A percentile compares a stretch with the other conserved stretches of the same genome.
Conservation (phyloP, 805 yeast genomes). For the Candida nonsorbophila region DNA sequence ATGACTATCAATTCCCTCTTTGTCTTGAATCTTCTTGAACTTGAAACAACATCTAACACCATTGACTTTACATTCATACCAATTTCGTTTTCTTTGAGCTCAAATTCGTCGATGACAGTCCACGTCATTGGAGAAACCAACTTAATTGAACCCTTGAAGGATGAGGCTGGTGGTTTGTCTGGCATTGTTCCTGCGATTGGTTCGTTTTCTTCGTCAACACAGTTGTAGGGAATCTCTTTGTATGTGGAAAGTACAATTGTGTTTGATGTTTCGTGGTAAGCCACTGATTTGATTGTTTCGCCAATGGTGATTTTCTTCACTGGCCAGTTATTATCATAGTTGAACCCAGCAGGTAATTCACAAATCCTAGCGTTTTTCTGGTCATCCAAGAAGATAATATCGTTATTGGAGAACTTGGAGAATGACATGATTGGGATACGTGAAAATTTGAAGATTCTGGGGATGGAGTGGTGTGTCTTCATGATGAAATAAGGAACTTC, state of each 20-base stretch:
- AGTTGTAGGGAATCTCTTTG: slow-evolving; percentile 52
- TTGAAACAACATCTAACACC: slow-evolving; percentile 41
- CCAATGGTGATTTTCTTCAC: slow-evolving; percentile 48
- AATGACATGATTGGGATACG: slow-evolving; percentile 62
- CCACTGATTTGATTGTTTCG: slow-evolving; percentile 57
- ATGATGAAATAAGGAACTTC: slow-evolving; percentile 61
- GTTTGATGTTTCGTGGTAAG: slow-evolving; percentile 64
- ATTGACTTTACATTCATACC: slow-evolving; percentile 53
- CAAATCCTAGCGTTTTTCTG: slow-evolving; percentile 62
- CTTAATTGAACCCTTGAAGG: slow-evolving; percentile 56
- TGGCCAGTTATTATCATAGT: slow-evolving; percentile 60
- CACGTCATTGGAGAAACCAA: slow-evolving; percentile 71
- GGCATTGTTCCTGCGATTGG: slow-evolving; percentile 52
- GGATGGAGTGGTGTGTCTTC: slow-evolving; percentile 59
- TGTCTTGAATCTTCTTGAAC: slow-evolving; percentile 37
- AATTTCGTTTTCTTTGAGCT: slow-evolving; percentile 63
- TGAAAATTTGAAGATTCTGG: slow-evolving; percentile 64
- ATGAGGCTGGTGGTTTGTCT: slow-evolving; percentile 49
- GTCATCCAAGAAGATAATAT: slow-evolving; percentile 69
- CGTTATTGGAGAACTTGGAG: slow-evolving; percentile 50
- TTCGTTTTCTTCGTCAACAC: slow-evolving; percentile 71
- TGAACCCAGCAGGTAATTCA: slow-evolving; percentile 41
- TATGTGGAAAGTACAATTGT: slow-evolving; percentile 61
- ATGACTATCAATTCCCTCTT: slow-evolving; percentile 65
- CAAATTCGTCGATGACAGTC: slow-evolving; percentile 68